Evolutionary conservation across 1,284 basidiomycete genomes (phyloP).

Genomic region (Kwoniella shivajii): DNA sequence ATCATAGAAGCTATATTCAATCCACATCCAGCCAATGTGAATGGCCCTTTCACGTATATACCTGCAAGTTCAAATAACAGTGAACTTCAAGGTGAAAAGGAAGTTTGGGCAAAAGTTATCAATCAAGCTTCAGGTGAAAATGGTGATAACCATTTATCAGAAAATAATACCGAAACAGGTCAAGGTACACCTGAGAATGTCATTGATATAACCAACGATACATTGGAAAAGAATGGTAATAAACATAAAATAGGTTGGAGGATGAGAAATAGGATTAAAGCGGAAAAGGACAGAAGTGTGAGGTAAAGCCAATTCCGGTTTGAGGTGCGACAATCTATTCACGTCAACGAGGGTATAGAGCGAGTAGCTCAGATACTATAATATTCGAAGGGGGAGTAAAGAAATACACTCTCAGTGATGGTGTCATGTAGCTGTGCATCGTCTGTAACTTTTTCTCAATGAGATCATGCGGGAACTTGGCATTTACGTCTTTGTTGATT

Average conservation of each 20-base stretch:
- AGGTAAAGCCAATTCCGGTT: slow-evolving; percentile 5
- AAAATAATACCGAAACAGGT: slow-evolving; percentile 3
- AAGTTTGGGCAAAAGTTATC: slow-evolving; percentile 23
- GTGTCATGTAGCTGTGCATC: too few species aligned
- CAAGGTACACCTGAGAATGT: slow-evolving; percentile 17
- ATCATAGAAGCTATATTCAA: slow-evolving; percentile 51
- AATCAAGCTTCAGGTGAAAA: slow-evolving; percentile 9
- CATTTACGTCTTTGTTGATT: too few species aligned
- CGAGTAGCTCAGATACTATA: too few species aligned
- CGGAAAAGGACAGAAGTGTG: slow-evolving; percentile 10
- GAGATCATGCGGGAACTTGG: too few species aligned
- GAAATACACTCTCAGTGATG: too few species aligned
- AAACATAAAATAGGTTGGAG: slow-evolving; percentile 18
- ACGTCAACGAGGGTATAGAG: background rate
- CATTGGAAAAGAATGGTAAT: slow-evolving; percentile 7
- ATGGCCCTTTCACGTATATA: slow-evolving; percentile 47
- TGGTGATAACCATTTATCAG: background rate
- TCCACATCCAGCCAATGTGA: slow-evolving; percentile 33
- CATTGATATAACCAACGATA: slow-evolving; percentile 17
- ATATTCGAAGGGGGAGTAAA: too few species aligned
- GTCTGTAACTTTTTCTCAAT: too few species aligned
- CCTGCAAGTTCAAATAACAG: slow-evolving; percentile 10
- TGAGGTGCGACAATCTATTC: slow-evolving; percentile 4
- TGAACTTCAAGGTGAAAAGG: slow-evolving; percentile 30
- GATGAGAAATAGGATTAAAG: slow-evolving; percentile 24